Conservation (phyloP, 164 flowering plant species). For the Annona squamosa region DNA sequence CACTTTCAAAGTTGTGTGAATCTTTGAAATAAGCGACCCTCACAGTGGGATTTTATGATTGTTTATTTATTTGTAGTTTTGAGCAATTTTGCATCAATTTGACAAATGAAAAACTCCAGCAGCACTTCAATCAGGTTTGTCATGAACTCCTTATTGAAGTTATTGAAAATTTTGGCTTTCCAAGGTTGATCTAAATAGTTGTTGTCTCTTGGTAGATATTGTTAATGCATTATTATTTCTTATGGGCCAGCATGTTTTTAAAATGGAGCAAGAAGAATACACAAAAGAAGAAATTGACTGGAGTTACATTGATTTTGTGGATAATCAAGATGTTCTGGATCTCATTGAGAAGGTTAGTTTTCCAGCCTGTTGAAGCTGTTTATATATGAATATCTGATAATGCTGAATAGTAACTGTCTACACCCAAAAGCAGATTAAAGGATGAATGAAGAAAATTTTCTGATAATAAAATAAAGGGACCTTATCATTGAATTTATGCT, state of each 20-base stretch:
- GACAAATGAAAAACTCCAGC: conserved; percentile 99
- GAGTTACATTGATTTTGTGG: conserved; percentile 98
- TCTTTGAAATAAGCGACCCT: not conserved
- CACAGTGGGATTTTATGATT: not conserved
- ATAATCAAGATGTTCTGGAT: conserved; percentile 91
- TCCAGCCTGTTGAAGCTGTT: not conserved
- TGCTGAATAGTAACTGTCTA: not conserved
- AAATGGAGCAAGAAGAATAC: conserved; percentile 99
- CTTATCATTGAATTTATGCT: too few species aligned
- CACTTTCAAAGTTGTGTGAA: not conserved
- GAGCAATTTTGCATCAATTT: conserved; percentile 99
- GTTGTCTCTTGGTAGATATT: not conserved
- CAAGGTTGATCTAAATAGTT: not conserved
- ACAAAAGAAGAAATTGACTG: conserved; percentile 94
- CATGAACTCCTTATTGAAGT: conserved; percentile 1
- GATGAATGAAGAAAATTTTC: not conserved
- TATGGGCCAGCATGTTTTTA: conserved; percentile 82
- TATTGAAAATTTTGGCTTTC: not conserved
- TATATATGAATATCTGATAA: not conserved
- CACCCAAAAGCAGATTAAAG: not conserved
- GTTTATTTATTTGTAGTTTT: conserved; percentile 50
- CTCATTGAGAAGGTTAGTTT: conserved; percentile 87
- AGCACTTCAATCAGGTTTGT: conserved; percentile 95
- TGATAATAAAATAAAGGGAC: too few species aligned
- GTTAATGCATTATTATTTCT: conserved; percentile 1